These are phyloP conservation scores for Fusarium hostae DNA, from an alignment of 2,329 filamentous ascomycete species.

Conservation along the genomic window DNA sequence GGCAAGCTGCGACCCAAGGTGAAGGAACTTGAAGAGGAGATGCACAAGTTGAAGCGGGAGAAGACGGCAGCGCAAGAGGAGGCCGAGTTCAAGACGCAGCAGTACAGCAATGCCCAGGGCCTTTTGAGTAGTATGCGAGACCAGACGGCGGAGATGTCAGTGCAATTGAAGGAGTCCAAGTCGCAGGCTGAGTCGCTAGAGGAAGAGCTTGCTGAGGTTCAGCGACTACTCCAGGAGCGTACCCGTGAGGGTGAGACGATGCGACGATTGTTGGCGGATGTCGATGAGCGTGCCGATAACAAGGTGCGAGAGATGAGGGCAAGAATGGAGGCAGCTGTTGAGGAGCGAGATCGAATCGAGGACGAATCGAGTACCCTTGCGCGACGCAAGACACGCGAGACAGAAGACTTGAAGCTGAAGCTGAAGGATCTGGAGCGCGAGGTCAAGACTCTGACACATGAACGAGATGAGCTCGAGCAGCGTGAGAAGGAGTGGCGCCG, in stretches of 20 bases:
- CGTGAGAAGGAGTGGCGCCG: conserved; percentile 79
- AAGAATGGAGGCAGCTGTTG: conserved; percentile 88
- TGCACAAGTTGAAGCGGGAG: conserved; percentile 75
- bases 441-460: conserved; percentile 74
- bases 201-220: conserved; percentile 90
- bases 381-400: conserved; percentile 80
- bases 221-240: conserved; percentile 85
- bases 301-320: conserved; percentile 90
- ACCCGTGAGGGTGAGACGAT: conserved; percentile 95
- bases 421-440: conserved; percentile 85
- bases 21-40: conserved; percentile 78
- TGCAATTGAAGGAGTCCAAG: conserved; percentile 90
- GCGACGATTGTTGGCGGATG: conserved; percentile 86
- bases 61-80: conserved; percentile 78
- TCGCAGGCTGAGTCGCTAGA: conserved; percentile 86
- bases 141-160: conserved; percentile 86
- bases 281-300: conserved; percentile 82
- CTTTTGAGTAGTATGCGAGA: conserved; percentile 93
- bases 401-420: conserved; percentile 84
- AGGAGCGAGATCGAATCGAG: conserved; percentile 92
- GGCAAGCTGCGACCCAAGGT: conserved; percentile 70
- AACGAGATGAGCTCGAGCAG: conserved; percentile 81
- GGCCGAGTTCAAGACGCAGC: conserved; percentile 82
- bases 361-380: conserved; percentile 86
- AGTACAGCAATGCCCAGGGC: conserved; percentile 86